These are phyloP conservation scores for Geotrichum aggregatum DNA, from an alignment of 1,139 yeast species.

Conservation along the genomic window DNA sequence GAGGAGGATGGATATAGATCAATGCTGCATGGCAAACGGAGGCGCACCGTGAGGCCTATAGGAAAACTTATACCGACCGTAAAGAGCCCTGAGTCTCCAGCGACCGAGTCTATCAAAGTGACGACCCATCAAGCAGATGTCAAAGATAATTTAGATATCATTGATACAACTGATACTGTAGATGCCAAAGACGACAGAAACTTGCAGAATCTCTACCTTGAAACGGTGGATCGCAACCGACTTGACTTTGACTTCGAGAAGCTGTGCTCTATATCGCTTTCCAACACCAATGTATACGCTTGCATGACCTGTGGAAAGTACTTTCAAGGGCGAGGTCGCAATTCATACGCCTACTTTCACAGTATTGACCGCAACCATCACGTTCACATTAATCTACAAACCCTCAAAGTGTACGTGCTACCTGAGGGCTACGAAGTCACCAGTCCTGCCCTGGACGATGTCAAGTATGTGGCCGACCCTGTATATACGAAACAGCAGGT, in stretches of 20 bases:
- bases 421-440: slow-evolving; percentile 56
- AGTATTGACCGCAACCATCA: slow-evolving; percentile 61
- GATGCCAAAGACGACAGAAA: background rate
- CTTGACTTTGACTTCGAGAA: slow-evolving; percentile 71
- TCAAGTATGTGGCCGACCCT: slow-evolving; percentile 53
- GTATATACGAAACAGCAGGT: slow-evolving; percentile 43
- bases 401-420: slow-evolving; percentile 49
- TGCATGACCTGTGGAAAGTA: slow-evolving; percentile 74
- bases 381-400: slow-evolving; percentile 54
- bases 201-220: slow-evolving; percentile 43
- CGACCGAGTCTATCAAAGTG: background rate
- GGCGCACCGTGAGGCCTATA: background rate
- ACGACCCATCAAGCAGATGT: background rate
- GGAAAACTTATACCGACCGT: background rate
- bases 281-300: slow-evolving; percentile 60
- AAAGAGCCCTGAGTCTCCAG: background rate
- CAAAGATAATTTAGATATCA: no score
- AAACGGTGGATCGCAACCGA: slow-evolving; percentile 50
- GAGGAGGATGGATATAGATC: slow-evolving; percentile 18
- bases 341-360: slow-evolving; percentile 67
- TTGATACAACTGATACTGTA: background rate
- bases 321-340: slow-evolving; percentile 60
- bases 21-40: slow-evolving; percentile 2
- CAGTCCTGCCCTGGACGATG: slow-evolving; percentile 46
- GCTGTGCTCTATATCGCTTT: slow-evolving; percentile 59